Evolutionary conservation across 225 moss, liverwort and hornwort genomes (phyloP).

Genomic region (Polytrichum formosum): DNA sequence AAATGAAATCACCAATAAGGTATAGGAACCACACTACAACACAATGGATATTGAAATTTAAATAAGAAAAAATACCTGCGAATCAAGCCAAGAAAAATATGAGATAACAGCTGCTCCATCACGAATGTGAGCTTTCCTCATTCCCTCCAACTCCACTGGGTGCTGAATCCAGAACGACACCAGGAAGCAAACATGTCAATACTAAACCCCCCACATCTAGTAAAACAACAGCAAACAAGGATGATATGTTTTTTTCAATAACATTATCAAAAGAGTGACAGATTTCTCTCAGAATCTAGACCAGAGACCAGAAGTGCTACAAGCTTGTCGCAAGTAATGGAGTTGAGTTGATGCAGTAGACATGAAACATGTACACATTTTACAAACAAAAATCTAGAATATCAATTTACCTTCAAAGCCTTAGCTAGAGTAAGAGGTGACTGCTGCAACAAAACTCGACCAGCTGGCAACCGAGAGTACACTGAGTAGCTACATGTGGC

Average conservation of each 20-base stretch:
- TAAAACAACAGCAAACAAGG: too few relatives aligned
- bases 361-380: too few relatives aligned
- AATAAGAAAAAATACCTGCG: slow-evolving; percentile 35
- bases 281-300: too few relatives aligned
- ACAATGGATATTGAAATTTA: background rate
- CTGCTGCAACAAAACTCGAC: slow-evolving; percentile 66
- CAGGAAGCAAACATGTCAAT: background rate
- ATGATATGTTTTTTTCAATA: too few relatives aligned
- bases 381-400: too few relatives aligned
- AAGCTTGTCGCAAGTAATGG: too few relatives aligned
- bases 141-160: slow-evolving; percentile 75
- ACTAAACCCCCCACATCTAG: too few relatives aligned
- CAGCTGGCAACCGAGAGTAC: slow-evolving; percentile 52
- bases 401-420: slow-evolving; percentile 60
- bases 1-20: background rate
- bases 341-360: too few relatives aligned
- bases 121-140: slow-evolving; percentile 74
- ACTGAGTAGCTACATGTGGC: slow-evolving; percentile 74
- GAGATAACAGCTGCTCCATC: slow-evolving; percentile 79
- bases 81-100: slow-evolving; percentile 69
- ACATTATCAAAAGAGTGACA: too few relatives aligned
- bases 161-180: slow-evolving; percentile 40
- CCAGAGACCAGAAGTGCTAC: too few relatives aligned
- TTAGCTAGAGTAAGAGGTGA: slow-evolving; percentile 78
- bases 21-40: background rate